Percentiles rank a stretch among this genome's conserved stretches.
Conservation (phyloP, 306 rosid species). For the Chamaecrista fasciculata region DNA sequence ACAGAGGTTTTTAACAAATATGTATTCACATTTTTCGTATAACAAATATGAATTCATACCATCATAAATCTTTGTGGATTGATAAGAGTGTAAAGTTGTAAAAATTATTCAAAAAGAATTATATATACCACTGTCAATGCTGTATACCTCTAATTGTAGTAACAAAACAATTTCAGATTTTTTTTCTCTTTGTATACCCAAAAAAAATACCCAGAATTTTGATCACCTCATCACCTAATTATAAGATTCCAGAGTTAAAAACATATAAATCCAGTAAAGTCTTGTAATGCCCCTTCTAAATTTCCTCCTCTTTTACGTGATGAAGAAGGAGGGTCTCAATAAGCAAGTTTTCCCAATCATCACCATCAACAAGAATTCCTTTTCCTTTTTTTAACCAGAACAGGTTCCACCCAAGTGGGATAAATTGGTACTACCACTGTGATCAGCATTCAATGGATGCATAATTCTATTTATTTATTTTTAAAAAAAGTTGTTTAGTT, state of each 20-base stretch:
- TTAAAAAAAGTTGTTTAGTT: too few relatives aligned
- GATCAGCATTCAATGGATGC: slow-evolving; percentile 38
- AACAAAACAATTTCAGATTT: too few relatives aligned
- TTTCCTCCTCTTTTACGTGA: slow-evolving; percentile 71
- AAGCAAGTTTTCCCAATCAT: slow-evolving; percentile 82
- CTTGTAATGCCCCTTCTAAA: slow-evolving; percentile 81
- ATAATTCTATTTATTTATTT: slow-evolving; percentile 52
- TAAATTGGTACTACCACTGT: background rate
- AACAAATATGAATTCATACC: too few relatives aligned
- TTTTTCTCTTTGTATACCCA: too few relatives aligned
- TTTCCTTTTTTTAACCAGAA: slow-evolving; percentile 43
- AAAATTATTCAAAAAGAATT: too few relatives aligned
- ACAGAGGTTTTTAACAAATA: slow-evolving; percentile 93
- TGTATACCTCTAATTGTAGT: too few relatives aligned
- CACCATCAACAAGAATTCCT: slow-evolving; percentile 27
- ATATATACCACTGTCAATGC: too few relatives aligned
- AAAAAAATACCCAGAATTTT: too few relatives aligned
- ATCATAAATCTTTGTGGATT: too few relatives aligned
- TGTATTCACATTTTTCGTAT: too few relatives aligned
- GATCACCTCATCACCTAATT: too few relatives aligned
- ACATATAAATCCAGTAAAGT: slow-evolving; percentile 62
- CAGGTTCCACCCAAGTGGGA: background rate
- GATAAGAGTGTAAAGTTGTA: too few relatives aligned
- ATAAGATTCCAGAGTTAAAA: slow-evolving; percentile 47
- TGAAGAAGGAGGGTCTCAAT: slow-evolving; percentile 79